Conservation (phyloP, 768 basidiomycete genomes). For the Artomyces pyxidatus region DNA sequence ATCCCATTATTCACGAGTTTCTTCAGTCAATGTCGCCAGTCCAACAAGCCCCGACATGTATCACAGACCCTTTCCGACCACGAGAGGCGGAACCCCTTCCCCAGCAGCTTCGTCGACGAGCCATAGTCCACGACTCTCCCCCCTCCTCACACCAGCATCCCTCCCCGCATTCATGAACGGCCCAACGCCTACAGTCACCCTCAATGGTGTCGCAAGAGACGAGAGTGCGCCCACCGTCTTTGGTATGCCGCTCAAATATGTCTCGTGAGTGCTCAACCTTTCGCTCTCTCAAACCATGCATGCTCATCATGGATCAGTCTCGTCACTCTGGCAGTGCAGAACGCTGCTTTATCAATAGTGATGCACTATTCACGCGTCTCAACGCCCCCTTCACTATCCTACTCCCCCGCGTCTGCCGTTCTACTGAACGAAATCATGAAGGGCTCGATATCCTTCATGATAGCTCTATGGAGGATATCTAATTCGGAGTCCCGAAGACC, state of each 20-base stretch:
- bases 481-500: constrained; percentile 32
- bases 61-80: constrained; percentile 49
- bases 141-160: constrained; percentile 7
- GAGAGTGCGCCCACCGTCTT: constrained; percentile 43
- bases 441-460: constrained; percentile 82
- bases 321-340: constrained; percentile 88
- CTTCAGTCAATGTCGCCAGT: constrained; percentile 11
- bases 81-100: constrained; percentile 41
- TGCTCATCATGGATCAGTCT: constrained; percentile 34
- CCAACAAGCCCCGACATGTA: constrained; percentile 45
- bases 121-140: constrained; percentile 28
- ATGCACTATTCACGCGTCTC: constrained; percentile 99
- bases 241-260: constrained; percentile 72
- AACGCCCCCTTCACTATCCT: constrained; percentile 65
- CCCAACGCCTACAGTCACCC: constrained; percentile 9
- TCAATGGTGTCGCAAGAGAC: constrained; percentile 6
- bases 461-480: constrained; percentile 46
- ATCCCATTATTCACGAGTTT: constrained; percentile 9
- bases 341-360: constrained; percentile 90
- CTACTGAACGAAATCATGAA: constrained; percentile 93
- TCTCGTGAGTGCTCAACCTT: constrained; percentile 47
- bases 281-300: neutral
- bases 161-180: constrained; percentile 10
- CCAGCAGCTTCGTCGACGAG: constrained; percentile 28
- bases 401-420: constrained; percentile 92